Evolutionary conservation across 495 filamentous ascomycete genomes (phyloP).

Genomic region (Halenospora varia): DNA sequence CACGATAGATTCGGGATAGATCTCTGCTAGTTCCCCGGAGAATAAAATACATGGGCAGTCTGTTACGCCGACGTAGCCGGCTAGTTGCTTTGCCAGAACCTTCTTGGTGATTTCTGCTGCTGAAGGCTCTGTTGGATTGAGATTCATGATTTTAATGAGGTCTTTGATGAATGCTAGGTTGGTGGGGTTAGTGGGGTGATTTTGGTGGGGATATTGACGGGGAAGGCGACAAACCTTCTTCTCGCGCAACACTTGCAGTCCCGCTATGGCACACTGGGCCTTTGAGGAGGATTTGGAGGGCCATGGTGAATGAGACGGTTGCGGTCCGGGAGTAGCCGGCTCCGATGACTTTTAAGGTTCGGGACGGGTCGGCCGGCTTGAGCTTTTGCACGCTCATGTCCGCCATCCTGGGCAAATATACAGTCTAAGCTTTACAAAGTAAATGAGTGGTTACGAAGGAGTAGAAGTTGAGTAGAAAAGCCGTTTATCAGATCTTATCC

Average conservation of each 20-base stretch:
- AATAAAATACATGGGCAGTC: slow-evolving; percentile 30
- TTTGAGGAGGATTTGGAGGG: background rate
- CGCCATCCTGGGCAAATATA: no score
- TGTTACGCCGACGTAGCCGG: slow-evolving; percentile 32
- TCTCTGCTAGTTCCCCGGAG: slow-evolving; percentile 32
- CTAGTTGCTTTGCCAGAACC: slow-evolving; percentile 23
- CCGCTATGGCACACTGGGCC: background rate
- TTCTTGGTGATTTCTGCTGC: slow-evolving; percentile 11
- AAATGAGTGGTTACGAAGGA: no score
- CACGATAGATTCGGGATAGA: slow-evolving; percentile 36
- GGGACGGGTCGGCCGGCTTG: no score
- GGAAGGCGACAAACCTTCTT: background rate
- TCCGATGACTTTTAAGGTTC: no score
- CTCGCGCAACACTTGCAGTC: background rate
- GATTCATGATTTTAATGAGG: background rate
- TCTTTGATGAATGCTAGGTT: background rate
- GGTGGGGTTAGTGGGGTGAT: background rate
- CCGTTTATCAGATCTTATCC: no score
- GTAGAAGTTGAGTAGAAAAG: no score
- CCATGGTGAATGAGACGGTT: background rate
- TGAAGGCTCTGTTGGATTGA: no score
- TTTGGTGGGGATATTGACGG: background rate
- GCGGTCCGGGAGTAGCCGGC: background rate
- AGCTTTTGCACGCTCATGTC: no score
- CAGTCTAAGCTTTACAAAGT: no score